phyloP scores from a whole-genome alignment of 345 rosid species.

The Trapa incisa region DNA sequence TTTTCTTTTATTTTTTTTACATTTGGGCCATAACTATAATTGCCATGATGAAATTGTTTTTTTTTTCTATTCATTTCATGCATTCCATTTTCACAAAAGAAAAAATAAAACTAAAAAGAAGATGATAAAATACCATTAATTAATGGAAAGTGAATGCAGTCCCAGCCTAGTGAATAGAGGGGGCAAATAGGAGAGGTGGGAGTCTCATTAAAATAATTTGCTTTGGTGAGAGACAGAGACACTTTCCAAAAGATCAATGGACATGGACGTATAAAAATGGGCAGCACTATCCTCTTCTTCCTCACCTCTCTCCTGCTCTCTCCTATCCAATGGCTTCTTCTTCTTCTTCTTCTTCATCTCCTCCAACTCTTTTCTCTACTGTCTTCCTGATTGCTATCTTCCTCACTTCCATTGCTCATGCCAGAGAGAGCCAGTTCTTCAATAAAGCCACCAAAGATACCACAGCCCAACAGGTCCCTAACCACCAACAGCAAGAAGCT shows the following conservation, averaged over 20 bases:
- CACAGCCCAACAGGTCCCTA: background rate
- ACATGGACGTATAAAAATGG: too few relatives aligned
- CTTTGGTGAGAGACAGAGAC: too few relatives aligned
- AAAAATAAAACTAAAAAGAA: background rate
- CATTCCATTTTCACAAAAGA: background rate
- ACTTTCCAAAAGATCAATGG: too few relatives aligned
- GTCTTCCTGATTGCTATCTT: constrained; percentile 11
- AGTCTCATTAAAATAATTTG: too few relatives aligned
- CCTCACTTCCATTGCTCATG: constrained; percentile 14
- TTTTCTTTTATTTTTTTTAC: background rate
- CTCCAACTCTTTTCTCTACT: constrained; percentile 1
- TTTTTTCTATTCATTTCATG: background rate
- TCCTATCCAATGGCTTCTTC: constrained; percentile 11
- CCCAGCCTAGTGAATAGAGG: too few relatives aligned
- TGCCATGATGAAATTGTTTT: background rate
- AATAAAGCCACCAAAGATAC: constrained; percentile 22
- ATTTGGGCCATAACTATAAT: background rate
- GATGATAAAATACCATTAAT: too few relatives aligned
- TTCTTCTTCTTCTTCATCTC: background rate
- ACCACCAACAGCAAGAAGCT: constrained; percentile 7
- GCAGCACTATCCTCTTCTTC: too few relatives aligned
- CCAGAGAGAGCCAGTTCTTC: constrained; percentile 29
- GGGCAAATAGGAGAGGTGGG: too few relatives aligned
- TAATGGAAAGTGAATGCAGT: background rate
- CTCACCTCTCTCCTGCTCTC: background rate